phyloP scores from a whole-genome alignment of 495 filamentous ascomycete genomes.

The Daldinia grandis region DNA sequence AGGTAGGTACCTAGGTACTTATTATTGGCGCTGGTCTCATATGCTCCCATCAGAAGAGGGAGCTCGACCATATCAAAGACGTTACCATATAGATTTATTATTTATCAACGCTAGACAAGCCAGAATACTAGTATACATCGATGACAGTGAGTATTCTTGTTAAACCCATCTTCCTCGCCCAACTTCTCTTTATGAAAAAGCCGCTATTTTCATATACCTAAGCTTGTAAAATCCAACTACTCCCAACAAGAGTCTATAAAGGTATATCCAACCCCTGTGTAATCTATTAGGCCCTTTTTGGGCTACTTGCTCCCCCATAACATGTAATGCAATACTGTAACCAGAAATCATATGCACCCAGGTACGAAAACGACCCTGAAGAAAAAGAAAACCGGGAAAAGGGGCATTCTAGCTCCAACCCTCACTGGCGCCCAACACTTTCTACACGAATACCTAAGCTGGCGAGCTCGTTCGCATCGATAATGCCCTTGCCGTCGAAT shows the following conservation, averaged over 20 bases:
- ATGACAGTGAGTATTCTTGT: not conserved
- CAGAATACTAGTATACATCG: not conserved
- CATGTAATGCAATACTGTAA: constrained; percentile 22
- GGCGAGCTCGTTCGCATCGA: constrained; percentile 64
- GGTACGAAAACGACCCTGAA: not conserved
- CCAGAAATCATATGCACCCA: not conserved
- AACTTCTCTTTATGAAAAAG: constrained; percentile 10
- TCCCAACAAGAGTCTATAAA: constrained; percentile 14
- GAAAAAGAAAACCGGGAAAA: not conserved
- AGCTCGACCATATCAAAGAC: no score
- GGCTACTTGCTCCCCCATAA: not conserved
- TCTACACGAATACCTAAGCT: constrained; percentile 65
- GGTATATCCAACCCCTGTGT: constrained; percentile 20
- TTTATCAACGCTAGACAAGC: not conserved
- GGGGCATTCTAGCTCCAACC: not conserved
- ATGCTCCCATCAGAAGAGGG: no score
- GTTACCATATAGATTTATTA: no score
- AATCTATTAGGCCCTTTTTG: not conserved
- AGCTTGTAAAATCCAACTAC: not conserved
- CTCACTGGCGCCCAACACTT: constrained; percentile 53
- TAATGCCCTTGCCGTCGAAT: constrained; percentile 74
- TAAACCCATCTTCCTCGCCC: not conserved
- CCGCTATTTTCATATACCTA: not conserved
- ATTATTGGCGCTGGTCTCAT: no score
- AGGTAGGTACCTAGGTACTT: no score